These are phyloP conservation scores for Scenedesmus sp. DNA, from an alignment of 163 green algal genomes.

Conservation along the genomic window DNA sequence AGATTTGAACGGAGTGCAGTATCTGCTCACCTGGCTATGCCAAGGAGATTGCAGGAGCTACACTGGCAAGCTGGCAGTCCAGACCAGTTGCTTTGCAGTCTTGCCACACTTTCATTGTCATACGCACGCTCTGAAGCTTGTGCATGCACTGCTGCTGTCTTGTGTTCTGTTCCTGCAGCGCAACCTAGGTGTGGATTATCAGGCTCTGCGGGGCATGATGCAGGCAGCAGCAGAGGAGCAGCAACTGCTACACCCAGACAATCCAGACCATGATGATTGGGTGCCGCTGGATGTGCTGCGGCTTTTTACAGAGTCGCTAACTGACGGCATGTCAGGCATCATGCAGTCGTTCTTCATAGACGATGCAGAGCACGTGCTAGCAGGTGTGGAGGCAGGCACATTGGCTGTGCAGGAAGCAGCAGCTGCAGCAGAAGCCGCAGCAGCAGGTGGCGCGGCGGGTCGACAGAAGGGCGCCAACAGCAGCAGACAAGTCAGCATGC, in stretches of 20 bases:
- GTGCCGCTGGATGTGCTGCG: slow-evolving; percentile 37
- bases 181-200: slow-evolving; percentile 22
- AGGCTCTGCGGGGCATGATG: slow-evolving; percentile 30
- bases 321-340: slow-evolving; percentile 35
- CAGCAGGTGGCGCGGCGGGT: not conserved
- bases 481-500: not conserved
- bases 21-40: too few relatives aligned
- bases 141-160: not conserved
- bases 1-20: too few relatives aligned
- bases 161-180: slow-evolving; percentile 18
- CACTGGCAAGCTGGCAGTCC: too few relatives aligned
- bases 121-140: not conserved
- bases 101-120: not conserved
- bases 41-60: too few relatives aligned
- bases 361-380: slow-evolving; percentile 18
- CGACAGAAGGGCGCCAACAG: not conserved
- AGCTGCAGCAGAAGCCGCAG: not conserved
- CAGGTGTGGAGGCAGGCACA: not conserved
- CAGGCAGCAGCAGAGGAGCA: slow-evolving; percentile 35
- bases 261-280: slow-evolving; percentile 20
- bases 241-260: slow-evolving; percentile 17
- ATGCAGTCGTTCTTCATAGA: slow-evolving; percentile 43
- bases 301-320: slow-evolving; percentile 26
- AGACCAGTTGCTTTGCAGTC: not conserved
- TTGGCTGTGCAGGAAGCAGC: not conserved